phyloP scores from a whole-genome alignment of 2,329 filamentous ascomycete species.

The Cladobotryum mycophilum region DNA sequence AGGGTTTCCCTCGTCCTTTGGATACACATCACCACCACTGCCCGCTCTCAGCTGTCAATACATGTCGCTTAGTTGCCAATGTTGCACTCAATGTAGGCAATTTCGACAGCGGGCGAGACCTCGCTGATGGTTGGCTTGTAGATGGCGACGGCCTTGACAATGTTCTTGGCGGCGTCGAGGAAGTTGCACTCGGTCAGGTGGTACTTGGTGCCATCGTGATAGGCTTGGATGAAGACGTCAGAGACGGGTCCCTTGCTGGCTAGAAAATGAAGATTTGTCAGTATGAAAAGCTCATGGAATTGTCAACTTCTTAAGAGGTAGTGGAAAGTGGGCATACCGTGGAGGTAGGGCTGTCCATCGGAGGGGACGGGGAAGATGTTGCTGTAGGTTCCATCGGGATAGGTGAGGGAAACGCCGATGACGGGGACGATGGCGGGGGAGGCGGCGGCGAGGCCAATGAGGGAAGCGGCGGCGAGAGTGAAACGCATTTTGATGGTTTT shows the following conservation, averaged over 20 bases:
- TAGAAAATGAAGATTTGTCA: not conserved
- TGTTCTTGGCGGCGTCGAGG: slow-evolving; percentile 4
- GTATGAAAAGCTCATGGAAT: not conserved
- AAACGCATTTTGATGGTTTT: slow-evolving; percentile 7
- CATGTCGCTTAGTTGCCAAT: too few species aligned
- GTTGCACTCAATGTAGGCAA: slow-evolving; percentile 6
- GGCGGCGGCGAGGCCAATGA: slow-evolving; percentile 3
- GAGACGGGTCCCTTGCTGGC: not conserved
- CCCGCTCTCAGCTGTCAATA: too few species aligned
- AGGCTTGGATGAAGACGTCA: slow-evolving; percentile 5
- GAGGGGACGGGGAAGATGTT: not conserved
- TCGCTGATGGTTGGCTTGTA: slow-evolving; percentile 3
- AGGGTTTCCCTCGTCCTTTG: too few species aligned
- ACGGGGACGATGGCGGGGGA: not conserved
- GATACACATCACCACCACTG: too few species aligned
- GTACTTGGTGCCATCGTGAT: slow-evolving; percentile 4
- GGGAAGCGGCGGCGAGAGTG: slow-evolving; percentile 1
- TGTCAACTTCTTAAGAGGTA: too few species aligned
- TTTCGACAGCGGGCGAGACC: not conserved
- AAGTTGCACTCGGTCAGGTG: slow-evolving; percentile 2
- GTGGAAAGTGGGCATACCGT: too few species aligned
- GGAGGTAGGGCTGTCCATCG: not conserved
- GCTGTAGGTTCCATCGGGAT: slow-evolving; percentile 3
- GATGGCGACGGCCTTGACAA: not conserved
- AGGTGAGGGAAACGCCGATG: not conserved